Evolutionary conservation across 192 early-diverging fungal species (phyloP).

Genomic region (Fimicolochytrium jonesii): DNA sequence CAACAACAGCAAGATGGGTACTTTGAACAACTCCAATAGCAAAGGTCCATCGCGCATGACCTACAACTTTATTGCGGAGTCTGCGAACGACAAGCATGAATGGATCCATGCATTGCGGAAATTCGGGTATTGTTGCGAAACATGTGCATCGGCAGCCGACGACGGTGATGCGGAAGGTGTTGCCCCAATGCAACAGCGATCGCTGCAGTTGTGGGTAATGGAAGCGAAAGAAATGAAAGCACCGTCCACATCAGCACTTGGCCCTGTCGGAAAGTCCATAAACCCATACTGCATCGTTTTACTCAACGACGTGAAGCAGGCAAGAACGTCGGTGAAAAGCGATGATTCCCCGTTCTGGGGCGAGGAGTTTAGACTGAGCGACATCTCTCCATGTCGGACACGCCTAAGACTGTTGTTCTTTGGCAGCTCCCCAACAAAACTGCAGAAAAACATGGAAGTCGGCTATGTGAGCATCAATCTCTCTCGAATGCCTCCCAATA

Average conservation of each 20-base stretch:
- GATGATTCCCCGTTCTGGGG: constrained; percentile 46
- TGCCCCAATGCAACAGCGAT: no score
- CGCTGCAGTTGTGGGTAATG: constrained; percentile 29
- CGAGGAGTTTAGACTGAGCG: constrained; percentile 38
- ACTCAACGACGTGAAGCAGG: constrained; percentile 44
- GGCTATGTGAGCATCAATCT: constrained; percentile 24
- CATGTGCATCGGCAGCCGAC: no score
- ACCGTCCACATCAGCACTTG: not conserved
- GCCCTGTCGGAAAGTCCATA: not conserved
- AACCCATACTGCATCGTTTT: constrained; percentile 33
- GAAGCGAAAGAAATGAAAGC: constrained; percentile 41
- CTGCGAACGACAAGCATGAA: constrained; percentile 33
- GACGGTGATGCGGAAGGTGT: no score
- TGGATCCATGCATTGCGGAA: constrained; percentile 30
- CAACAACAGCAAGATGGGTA: not conserved
- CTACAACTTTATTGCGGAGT: constrained; percentile 33
- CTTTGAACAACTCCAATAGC: no score
- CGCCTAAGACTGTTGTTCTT: constrained; percentile 28
- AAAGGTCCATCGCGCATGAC: no score
- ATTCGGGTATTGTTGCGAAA: constrained; percentile 27
- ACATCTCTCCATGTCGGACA: constrained; percentile 33
- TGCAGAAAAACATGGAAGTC: constrained; percentile 30
- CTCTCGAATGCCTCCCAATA: not conserved
- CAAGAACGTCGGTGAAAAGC: constrained; percentile 28
- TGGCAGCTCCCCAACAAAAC: constrained; percentile 9